Evolutionary conservation across 306 rosid species (phyloP), one percentile per base, ranked within the genome.

Genomic region (Sicyos baderoa): DNA sequence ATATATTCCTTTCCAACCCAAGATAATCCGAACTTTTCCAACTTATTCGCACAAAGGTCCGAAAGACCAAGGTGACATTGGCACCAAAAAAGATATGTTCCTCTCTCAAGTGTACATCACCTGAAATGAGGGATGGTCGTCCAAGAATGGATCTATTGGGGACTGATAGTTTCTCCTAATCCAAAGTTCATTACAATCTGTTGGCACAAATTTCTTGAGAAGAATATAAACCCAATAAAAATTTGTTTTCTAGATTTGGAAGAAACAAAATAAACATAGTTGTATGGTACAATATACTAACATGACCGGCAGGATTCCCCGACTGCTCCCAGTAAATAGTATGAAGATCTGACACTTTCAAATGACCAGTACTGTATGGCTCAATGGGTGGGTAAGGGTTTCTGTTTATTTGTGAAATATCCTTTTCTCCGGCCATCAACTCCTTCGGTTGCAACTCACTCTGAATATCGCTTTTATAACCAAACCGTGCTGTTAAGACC

Each of bases 261-360:
- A 0, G 23, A 21, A 53, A 48, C 0, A 0, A 56, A 23, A 54
- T 4, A 18, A 54, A 4, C 48, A 15, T 54, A 65, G 9, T 12
- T 45, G 59, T 52, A 21, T 44, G 49, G 22, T 58, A 45, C 27
- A 45, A 42, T 55, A 25, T 72, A 84, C 98, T 84, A 75, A 92
- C 96, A 83, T 92, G 90, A 19, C 95, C 98, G 75, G 53, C 37
- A 0, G 95, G 91, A 75, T 88, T 89, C 62, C 98, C 96, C 22
- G 96, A 92, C 79, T 89, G 93, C 82, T 92, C 98, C 96, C 96
- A 92, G 47, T 86, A 89, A 78, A 92, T 82, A 5, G 86, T 72
- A 61, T 89, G 95, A 78, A 86, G 69, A 79, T 92, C 91, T 2
- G 95, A 87, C 73, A 93, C 97, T 81, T 88, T 89, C 73, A 93